Evolutionary conservation across 2,329 filamentous ascomycete genomes (phyloP).

Genomic region (Paraconiothyrium sp.): DNA sequence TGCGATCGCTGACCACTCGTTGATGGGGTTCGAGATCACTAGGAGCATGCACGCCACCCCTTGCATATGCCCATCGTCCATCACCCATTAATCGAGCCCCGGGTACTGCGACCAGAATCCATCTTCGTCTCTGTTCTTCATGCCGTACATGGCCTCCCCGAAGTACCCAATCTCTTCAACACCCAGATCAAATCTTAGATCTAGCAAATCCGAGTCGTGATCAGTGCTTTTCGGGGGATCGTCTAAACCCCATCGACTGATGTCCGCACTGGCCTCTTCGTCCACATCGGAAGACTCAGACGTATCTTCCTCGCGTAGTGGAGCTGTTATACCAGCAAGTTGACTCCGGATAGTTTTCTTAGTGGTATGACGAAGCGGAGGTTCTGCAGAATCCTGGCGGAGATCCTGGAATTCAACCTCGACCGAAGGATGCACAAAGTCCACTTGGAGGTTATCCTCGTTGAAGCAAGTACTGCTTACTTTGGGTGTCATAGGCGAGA

Average conservation of each 20-base stretch:
- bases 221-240: background rate
- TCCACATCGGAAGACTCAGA: background rate
- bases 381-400: background rate
- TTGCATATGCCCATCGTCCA: background rate
- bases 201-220: background rate
- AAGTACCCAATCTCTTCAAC: conserved; percentile 14
- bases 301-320: conserved; percentile 16
- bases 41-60: background rate
- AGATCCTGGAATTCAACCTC: background rate
- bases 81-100: background rate
- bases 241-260: background rate
- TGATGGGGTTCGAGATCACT: background rate
- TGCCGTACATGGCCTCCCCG: conserved; percentile 18
- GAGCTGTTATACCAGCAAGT: conserved; percentile 24
- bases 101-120: conserved; percentile 20
- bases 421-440: background rate
- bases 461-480: background rate
- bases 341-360: conserved; percentile 11
- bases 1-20: too few relatives aligned
- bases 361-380: background rate
- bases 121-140: conserved; percentile 12
- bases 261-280: background rate
- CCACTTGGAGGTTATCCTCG: background rate
- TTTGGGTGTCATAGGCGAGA: background rate
- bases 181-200: background rate